These are phyloP conservation scores for Wickerhamomyces subpelliculosus DNA, from an alignment of 805 yeast species.

Conservation along the genomic window DNA sequence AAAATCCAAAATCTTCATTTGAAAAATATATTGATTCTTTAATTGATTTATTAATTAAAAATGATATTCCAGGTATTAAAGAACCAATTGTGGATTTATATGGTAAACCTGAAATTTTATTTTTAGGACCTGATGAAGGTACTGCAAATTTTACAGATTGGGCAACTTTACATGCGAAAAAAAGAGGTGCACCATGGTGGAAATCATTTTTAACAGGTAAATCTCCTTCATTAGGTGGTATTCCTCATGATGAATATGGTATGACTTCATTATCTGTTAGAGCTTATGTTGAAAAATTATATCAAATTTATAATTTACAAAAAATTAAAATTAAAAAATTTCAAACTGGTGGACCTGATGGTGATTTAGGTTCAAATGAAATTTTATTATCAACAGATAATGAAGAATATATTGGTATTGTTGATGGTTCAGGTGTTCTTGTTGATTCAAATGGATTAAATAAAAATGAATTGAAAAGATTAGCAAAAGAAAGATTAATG, in stretches of 20 bases:
- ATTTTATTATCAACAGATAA: conserved; percentile 69
- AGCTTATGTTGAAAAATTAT: conserved; percentile 82
- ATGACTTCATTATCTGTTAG: conserved; percentile 96
- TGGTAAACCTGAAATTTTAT: conserved; percentile 80
- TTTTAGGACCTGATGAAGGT: conserved; percentile 99
- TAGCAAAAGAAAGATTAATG: conserved; percentile 75
- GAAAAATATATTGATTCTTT: conserved; percentile 90
- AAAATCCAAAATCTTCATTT: conserved; percentile 75
- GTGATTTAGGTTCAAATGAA: conserved; percentile 95
- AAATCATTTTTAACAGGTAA: conserved; percentile 97
- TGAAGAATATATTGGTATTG: conserved; percentile 81
- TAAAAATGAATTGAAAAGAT: conserved; percentile 65
- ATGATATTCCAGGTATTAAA: conserved; percentile 65
- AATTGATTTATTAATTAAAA: conserved; percentile 74
- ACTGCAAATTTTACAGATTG: conserved; percentile 94
- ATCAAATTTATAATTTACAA: conserved; percentile 62
- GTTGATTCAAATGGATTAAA: conserved; percentile 89
- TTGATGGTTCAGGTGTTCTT: conserved; percentile 94
- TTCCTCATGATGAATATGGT: conserved; percentile 97
- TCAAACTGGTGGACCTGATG: conserved; percentile 99
- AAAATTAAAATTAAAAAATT: conserved; percentile 62
- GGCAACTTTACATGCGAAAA: conserved; percentile 93
- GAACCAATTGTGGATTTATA: conserved; percentile 81
- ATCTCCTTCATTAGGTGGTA: conserved; percentile 87
- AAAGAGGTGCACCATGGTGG: conserved; percentile 97